These are phyloP conservation scores for Teratosphaeria gauchensis DNA, from an alignment of 2,329 filamentous ascomycete genomes.

Conservation along the genomic window DNA sequence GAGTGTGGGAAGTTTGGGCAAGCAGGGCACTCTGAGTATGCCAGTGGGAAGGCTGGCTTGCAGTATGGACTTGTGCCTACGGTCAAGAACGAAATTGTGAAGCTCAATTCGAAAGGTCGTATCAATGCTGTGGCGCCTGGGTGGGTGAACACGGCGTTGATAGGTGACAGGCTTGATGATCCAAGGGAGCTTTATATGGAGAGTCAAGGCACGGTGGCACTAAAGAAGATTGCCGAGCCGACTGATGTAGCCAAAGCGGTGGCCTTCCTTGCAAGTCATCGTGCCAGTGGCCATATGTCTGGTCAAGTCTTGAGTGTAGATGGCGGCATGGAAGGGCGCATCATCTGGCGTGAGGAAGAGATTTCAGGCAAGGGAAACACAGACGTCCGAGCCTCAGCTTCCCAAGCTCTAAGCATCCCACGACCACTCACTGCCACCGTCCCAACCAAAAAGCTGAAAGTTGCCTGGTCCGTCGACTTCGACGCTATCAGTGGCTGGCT, in stretches of 20 bases:
- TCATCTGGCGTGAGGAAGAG: slow-evolving; percentile 40
- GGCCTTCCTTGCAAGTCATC: slow-evolving; percentile 41
- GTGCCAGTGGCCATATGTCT: slow-evolving; percentile 45
- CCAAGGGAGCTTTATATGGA: slow-evolving; percentile 41
- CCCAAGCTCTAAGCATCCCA: neutral
- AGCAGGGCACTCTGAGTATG: slow-evolving; percentile 43
- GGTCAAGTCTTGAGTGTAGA: slow-evolving; percentile 45
- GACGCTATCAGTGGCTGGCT: slow-evolving; percentile 50
- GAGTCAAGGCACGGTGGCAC: slow-evolving; percentile 40
- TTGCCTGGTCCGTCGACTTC: slow-evolving; percentile 41
- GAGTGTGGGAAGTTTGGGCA: slow-evolving; percentile 44
- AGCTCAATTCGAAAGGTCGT: slow-evolving; percentile 40
- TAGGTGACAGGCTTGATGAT: slow-evolving; percentile 42
- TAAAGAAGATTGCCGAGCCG: slow-evolving; percentile 40
- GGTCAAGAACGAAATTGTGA: slow-evolving; percentile 47
- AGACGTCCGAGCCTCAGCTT: neutral
- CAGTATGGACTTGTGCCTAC: slow-evolving; percentile 45
- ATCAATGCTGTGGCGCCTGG: slow-evolving; percentile 45
- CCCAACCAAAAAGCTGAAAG: slow-evolving; percentile 27
- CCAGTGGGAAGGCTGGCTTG: slow-evolving; percentile 41
- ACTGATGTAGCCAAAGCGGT: slow-evolving; percentile 41
- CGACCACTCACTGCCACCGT: slow-evolving; percentile 6
- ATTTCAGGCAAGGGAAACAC: slow-evolving; percentile 11
- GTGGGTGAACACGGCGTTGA: slow-evolving; percentile 38
- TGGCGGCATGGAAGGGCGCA: slow-evolving; percentile 42